These are phyloP conservation scores for Alternaria ethzedia DNA, from an alignment of 2,329 filamentous ascomycete species.

Conservation along the genomic window DNA sequence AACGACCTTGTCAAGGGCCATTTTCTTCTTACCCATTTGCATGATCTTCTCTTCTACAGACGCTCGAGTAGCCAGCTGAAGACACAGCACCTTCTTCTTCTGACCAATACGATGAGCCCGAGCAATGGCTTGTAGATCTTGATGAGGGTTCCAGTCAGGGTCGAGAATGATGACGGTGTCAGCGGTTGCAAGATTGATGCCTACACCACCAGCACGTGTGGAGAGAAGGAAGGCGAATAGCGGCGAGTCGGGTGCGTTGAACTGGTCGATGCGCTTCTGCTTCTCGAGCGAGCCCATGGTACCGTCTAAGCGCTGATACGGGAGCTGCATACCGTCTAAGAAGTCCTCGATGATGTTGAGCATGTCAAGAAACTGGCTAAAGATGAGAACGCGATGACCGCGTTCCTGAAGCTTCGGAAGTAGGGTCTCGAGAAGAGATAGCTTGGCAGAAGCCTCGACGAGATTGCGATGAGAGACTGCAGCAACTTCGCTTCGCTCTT, in stretches of 20 bases:
- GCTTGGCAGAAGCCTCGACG: constrained; percentile 88
- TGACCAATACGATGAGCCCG: constrained; percentile 96
- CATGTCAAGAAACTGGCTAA: constrained; percentile 92
- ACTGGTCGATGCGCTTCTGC: constrained; percentile 92
- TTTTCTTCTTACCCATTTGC: constrained; percentile 93
- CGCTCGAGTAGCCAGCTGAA: constrained; percentile 88
- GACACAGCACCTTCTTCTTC: constrained; percentile 92
- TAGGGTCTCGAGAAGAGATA: constrained; percentile 82
- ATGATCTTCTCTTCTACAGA: constrained; percentile 95
- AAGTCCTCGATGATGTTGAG: constrained; percentile 93
- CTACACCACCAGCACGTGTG: constrained; percentile 92
- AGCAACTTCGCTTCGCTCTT: constrained; percentile 73
- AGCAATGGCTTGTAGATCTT: constrained; percentile 94
- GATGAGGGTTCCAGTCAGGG: constrained; percentile 96
- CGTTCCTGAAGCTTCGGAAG: constrained; percentile 84
- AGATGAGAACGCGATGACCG: constrained; percentile 90
- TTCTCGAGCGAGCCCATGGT: constrained; percentile 80
- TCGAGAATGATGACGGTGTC: constrained; percentile 98
- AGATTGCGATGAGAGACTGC: constrained; percentile 76
- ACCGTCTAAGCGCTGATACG: constrained; percentile 86
- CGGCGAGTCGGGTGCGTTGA: constrained; percentile 81
- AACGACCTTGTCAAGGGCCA: constrained; percentile 91
- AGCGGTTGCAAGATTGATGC: constrained; percentile 95
- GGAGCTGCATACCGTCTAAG: constrained; percentile 73
- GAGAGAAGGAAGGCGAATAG: constrained; percentile 92